Percentiles rank a stretch among this genome's conserved stretches.
These are phyloP conservation scores for Fusarium cyanostomum DNA, from an alignment of 2,329 filamentous ascomycete species.

Conservation along the genomic window DNA sequence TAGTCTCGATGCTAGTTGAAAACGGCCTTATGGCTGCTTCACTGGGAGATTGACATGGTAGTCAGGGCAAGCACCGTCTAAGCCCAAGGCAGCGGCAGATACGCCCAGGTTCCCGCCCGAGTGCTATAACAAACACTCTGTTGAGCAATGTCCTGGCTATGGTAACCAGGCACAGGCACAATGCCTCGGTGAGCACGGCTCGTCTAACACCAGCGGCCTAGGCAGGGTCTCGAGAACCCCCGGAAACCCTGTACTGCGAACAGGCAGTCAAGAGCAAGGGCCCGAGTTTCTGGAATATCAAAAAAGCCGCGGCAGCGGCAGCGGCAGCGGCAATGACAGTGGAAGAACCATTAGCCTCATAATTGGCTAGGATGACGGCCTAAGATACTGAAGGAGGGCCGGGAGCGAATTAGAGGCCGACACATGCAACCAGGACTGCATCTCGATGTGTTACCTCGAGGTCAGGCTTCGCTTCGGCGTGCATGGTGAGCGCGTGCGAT, in stretches of 20 bases:
- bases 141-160: slow-evolving; percentile 2
- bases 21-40: slow-evolving; percentile 15
- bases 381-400: slow-evolving; percentile 19
- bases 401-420: slow-evolving; percentile 35
- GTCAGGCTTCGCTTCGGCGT: slow-evolving; percentile 23
- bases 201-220: neutral
- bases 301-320: slow-evolving; percentile 21
- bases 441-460: slow-evolving; percentile 32
- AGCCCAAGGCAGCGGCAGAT: neutral
- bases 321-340: slow-evolving; percentile 10
- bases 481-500: slow-evolving; percentile 28
- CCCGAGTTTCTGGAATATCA: slow-evolving; percentile 14
- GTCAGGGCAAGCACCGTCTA: slow-evolving; percentile 18
- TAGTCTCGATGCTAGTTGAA: slow-evolving; percentile 11
- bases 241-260: neutral
- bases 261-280: slow-evolving; percentile 7
- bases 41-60: slow-evolving; percentile 9
- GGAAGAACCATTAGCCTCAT: slow-evolving; percentile 6
- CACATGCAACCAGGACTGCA: slow-evolving; percentile 36
- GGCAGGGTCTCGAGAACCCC: slow-evolving; percentile 1
- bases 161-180: slow-evolving; percentile 18
- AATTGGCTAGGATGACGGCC: slow-evolving; percentile 30
- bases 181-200: slow-evolving; percentile 12
- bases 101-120: neutral
- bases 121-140: neutral